Evolutionary conservation across 73 alveolate genomes (phyloP).

Genomic region (Paramecium sonneborni): DNA sequence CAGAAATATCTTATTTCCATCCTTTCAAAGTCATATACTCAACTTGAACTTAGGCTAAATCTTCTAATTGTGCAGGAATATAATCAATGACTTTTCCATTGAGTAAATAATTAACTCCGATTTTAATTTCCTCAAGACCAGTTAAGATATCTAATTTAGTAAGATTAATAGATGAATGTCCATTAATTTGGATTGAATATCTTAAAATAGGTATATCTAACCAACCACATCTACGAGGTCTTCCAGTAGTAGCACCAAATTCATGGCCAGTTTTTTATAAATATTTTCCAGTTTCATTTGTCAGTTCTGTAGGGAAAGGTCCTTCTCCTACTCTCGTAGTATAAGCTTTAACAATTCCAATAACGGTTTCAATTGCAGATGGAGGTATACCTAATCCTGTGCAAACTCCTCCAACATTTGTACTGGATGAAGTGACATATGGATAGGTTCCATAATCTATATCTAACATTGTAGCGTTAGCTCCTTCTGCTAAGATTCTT

Average conservation of each 20-base stretch:
- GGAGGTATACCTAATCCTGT: constrained; percentile 98
- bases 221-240: constrained; percentile 99
- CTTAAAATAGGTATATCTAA: constrained; percentile 87
- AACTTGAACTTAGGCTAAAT: constrained; percentile 79
- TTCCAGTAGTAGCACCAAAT: constrained; percentile 97
- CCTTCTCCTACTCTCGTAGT: constrained; percentile 99
- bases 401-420: constrained; percentile 96
- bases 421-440: constrained; percentile 92
- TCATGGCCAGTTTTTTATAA: constrained; percentile 91
- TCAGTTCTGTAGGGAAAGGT: constrained; percentile 96
- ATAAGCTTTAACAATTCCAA: constrained; percentile 96
- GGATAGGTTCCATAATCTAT: constrained; percentile 98
- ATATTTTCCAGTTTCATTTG: constrained; percentile 76
- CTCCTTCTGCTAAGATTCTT: constrained; percentile 92
- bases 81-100: constrained; percentile 76
- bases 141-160: constrained; percentile 96
- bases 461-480: constrained; percentile 96
- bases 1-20: constrained; percentile 89
- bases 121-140: constrained; percentile 78
- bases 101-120: constrained; percentile 74
- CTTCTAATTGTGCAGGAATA: constrained; percentile 85
- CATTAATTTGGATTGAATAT: constrained; percentile 86
- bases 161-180: constrained; percentile 81
- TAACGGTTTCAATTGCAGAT: constrained; percentile 83
- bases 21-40: constrained; percentile 75